These are phyloP conservation scores for Trichoderma endophyticum DNA, from an alignment of 2,329 filamentous ascomycete species.

Conservation along the genomic window DNA sequence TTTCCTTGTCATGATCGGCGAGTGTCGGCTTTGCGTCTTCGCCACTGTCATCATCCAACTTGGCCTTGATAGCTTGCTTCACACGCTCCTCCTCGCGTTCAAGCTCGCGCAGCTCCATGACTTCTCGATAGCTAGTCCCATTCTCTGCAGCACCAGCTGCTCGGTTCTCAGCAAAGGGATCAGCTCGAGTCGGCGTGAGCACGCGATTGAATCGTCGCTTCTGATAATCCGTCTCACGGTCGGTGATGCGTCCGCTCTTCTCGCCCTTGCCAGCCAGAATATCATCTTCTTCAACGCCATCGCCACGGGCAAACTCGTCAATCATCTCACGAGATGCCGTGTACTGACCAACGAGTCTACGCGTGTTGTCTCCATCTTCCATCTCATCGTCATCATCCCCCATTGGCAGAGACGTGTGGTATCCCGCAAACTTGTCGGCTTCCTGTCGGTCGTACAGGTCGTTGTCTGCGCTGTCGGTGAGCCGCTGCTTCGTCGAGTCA, in stretches of 20 bases:
- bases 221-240: conserved; percentile 96
- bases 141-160: conserved; percentile 65
- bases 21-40: conserved; percentile 68
- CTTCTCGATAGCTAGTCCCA: conserved; percentile 79
- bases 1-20: conserved; percentile 71
- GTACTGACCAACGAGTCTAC: conserved; percentile 88
- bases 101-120: conserved; percentile 86
- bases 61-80: conserved; percentile 73
- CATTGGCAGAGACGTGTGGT: conserved; percentile 83
- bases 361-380: conserved; percentile 68
- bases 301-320: conserved; percentile 84
- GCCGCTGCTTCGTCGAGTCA: conserved; percentile 86
- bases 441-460: conserved; percentile 79
- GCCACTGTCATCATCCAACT: conserved; percentile 56
- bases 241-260: conserved; percentile 84
- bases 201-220: conserved; percentile 88
- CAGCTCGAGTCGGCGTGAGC: conserved; percentile 79
- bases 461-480: conserved; percentile 86
- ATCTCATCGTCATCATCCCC: conserved; percentile 75
- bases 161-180: conserved; percentile 76
- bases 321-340: conserved; percentile 90
- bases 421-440: conserved; percentile 80
- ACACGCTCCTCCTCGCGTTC: conserved; percentile 93
- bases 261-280: conserved; percentile 77
- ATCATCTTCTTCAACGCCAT: conserved; percentile 88